Evolutionary conservation across 148 eudicot species (phyloP), one percentile per base, ranked within the genome.

Genomic region (Rhododendron molle): DNA sequence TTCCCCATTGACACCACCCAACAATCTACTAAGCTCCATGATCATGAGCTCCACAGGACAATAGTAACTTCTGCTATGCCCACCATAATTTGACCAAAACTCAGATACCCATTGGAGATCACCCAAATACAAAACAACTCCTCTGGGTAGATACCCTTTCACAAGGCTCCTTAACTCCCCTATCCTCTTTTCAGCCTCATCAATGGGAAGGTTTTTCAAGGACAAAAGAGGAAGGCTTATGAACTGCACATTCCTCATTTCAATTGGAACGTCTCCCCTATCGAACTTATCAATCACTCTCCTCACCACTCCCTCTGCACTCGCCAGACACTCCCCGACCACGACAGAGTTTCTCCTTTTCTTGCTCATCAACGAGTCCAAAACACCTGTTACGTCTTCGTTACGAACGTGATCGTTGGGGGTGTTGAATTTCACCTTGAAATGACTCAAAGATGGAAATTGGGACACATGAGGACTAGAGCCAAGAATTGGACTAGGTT

Each of bases 71-170:
- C 88, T 89, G 50, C 88, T 90, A 69, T 91, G 92, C 34, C 90
- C 95, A 78, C 92, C 93, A 88, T 88, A 89, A 36, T 87, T 86
- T 28, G 93, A 90, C 98, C 97, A 94, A 88, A 93, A 94, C 86
- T 94, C 97, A 85, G 93, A 89, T 2, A 94, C 93, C 98, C 98
- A 96, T 87, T 86, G 92, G 36, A 96, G 91, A 91, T 96, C 98
- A 83, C 99, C 98, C 81, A 95, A 87, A 87, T 94, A 91, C 88
- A 96, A 85, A 79, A 96, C 93, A 71, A 93, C 91, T 90, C 99
- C 97, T 91, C 94, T 92, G 18, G 88, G 88, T n/a, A 86, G 50
- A 88, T 85, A 90, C 79, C 91, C 92, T 36, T 93, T 93, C 80
- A 96, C 86, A 2, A 90, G 84, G 74, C 91, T 87, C 85, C 94